Evolutionary conservation across 306 rosid genomes (phyloP).

Genomic region (Begonia masoniana): DNA sequence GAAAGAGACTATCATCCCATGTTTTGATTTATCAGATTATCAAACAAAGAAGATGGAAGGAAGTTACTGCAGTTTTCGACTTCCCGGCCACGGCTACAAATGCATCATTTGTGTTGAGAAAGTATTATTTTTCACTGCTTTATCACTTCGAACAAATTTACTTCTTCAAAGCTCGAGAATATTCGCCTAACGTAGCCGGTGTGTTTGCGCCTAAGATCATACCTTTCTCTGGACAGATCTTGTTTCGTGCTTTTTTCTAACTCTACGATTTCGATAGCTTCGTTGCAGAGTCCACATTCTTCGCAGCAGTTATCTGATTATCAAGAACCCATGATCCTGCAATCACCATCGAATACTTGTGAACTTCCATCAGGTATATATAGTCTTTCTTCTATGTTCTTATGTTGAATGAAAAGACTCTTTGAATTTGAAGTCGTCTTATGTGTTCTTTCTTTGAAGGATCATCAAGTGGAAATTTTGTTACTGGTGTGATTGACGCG

Average conservation of each 20-base stretch:
- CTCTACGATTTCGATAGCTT: slow-evolving; percentile 18
- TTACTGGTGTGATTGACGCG: slow-evolving; percentile 75
- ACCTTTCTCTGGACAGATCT: too few relatives aligned
- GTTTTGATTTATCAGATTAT: slow-evolving; percentile 37
- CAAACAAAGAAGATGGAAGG: slow-evolving; percentile 79
- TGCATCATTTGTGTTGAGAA: slow-evolving; percentile 83
- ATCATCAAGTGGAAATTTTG: slow-evolving; percentile 27
- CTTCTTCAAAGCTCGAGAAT: slow-evolving; percentile 46
- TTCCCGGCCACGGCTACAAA: slow-evolving; percentile 94
- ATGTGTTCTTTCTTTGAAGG: slow-evolving; percentile 17
- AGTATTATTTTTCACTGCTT: slow-evolving; percentile 68
- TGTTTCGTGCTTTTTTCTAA: too few relatives aligned
- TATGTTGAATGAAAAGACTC: background rate
- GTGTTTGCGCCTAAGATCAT: too few relatives aligned
- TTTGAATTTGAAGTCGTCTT: background rate
- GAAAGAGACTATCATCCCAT: background rate
- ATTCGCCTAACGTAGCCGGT: slow-evolving; percentile 33
- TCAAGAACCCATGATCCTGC: slow-evolving; percentile 28
- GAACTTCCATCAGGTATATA: slow-evolving; percentile 44
- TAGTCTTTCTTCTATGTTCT: too few relatives aligned
- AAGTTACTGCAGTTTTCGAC: slow-evolving; percentile 64
- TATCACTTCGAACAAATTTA: slow-evolving; percentile 71
- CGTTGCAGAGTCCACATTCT: slow-evolving; percentile 15
- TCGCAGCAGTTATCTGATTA: slow-evolving; percentile 18
- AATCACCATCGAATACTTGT: slow-evolving; percentile 21